phyloP scores from a whole-genome alignment of 2,329 filamentous ascomycete genomes.

The Colletotrichum lentis region DNA sequence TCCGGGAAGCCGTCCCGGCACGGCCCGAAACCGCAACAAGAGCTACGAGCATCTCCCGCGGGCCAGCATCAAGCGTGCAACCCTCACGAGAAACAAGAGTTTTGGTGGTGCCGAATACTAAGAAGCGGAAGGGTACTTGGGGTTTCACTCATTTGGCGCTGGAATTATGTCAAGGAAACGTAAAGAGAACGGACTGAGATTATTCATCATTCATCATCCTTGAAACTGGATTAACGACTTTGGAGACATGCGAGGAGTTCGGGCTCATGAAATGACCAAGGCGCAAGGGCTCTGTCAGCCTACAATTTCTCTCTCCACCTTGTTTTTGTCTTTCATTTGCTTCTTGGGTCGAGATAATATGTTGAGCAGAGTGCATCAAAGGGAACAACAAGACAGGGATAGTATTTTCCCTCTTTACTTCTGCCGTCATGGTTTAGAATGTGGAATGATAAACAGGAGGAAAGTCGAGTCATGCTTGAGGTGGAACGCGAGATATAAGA shows the following conservation, averaged over 20 bases:
- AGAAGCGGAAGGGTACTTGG: slow-evolving; percentile 10
- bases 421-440: slow-evolving; percentile 22
- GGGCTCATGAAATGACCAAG: slow-evolving; percentile 13
- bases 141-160: slow-evolving; percentile 33
- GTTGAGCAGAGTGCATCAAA: background rate
- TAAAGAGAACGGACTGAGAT: background rate
- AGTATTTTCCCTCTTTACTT: background rate
- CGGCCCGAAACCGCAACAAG: slow-evolving; percentile 49
- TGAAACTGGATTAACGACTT: slow-evolving; percentile 16
- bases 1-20: slow-evolving; percentile 42
- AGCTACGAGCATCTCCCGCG: slow-evolving; percentile 55
- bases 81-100: slow-evolving; percentile 58
- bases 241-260: slow-evolving; percentile 29
- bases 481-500: slow-evolving; percentile 29
- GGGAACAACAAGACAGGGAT: background rate
- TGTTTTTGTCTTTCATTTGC: background rate
- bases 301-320: background rate
- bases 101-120: slow-evolving; percentile 60
- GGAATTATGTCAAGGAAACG: background rate
- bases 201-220: background rate
- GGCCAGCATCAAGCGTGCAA: slow-evolving; percentile 56
- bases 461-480: slow-evolving; percentile 9
- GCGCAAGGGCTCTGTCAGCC: slow-evolving; percentile 13
- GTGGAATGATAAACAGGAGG: background rate
- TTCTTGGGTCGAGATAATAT: background rate